phyloP scores from a whole-genome alignment of 2,329 filamentous ascomycete genomes.

The Colletotrichum cuscutae region DNA sequence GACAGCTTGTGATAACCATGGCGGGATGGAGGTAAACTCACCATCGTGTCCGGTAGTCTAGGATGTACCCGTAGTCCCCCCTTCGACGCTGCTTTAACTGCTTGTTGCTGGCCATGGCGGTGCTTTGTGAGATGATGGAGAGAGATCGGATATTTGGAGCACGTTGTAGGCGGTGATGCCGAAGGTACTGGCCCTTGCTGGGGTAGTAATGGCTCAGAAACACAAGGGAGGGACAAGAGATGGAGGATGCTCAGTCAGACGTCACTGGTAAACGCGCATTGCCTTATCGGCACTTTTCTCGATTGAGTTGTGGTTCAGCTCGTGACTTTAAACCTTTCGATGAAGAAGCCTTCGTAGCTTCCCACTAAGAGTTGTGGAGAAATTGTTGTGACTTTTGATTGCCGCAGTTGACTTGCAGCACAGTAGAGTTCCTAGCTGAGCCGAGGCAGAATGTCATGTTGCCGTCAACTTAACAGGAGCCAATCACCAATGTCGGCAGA shows the following conservation, averaged over 20 bases:
- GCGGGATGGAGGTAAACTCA: conserved; percentile 47
- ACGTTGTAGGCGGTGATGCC: not conserved
- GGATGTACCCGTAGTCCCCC: conserved; percentile 79
- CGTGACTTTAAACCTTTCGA: conserved; percentile 6
- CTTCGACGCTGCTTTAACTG: conserved; percentile 71
- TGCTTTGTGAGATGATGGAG: conserved; percentile 9
- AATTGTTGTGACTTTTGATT: not conserved
- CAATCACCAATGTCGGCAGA: not conserved
- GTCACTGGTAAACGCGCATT: not conserved
- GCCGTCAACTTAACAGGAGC: not conserved
- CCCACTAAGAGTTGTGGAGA: conserved; percentile 13
- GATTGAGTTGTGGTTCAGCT: conserved; percentile 5
- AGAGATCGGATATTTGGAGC: not conserved
- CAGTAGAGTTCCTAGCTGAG: not conserved
- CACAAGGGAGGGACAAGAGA: not conserved
- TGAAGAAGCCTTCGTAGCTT: conserved; percentile 5
- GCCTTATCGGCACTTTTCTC: not conserved
- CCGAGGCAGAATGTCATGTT: conserved; percentile 15
- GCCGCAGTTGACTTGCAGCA: not conserved
- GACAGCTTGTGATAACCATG: not conserved
- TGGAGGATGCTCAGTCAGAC: not conserved
- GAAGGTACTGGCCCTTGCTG: not conserved
- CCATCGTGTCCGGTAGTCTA: conserved; percentile 91
- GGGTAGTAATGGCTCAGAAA: not conserved
- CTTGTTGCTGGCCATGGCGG: conserved; percentile 13